phyloP scores from a whole-genome alignment of 2,329 filamentous ascomycete species.

The Aspergillus sp. region DNA sequence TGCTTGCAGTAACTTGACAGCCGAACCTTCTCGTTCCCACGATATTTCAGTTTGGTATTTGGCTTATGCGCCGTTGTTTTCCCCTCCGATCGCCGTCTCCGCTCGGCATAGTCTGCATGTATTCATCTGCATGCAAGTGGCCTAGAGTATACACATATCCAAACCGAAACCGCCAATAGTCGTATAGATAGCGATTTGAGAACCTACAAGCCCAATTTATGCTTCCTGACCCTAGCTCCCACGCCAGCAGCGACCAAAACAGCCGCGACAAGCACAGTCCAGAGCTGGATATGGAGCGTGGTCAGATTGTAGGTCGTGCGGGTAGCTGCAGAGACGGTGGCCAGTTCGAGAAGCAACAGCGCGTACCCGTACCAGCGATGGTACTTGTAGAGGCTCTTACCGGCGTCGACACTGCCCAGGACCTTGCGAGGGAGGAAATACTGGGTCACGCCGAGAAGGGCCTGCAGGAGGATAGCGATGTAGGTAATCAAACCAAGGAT shows the following conservation, averaged over 20 bases:
- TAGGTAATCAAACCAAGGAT: conserved; percentile 73
- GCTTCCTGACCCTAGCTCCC: conserved; percentile 67
- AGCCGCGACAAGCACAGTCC: conserved; percentile 60
- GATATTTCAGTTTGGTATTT: too few relatives aligned
- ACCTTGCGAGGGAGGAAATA: conserved; percentile 59
- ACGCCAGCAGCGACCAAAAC: conserved; percentile 62
- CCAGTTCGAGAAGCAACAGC: conserved; percentile 59
- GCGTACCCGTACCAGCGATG: conserved; percentile 72
- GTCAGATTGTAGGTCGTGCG: conserved; percentile 64
- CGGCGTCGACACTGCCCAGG: conserved; percentile 69
- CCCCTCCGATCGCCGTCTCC: too few relatives aligned
- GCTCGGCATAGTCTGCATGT: too few relatives aligned
- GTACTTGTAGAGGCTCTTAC: conserved; percentile 82
- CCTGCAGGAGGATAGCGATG: conserved; percentile 61
- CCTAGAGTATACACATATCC: too few relatives aligned
- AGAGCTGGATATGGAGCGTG: conserved; percentile 62
- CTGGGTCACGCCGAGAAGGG: conserved; percentile 70
- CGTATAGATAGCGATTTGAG: too few relatives aligned
- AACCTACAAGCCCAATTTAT: conserved; percentile 58
- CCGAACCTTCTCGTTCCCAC: too few relatives aligned
- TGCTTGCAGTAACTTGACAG: too few relatives aligned
- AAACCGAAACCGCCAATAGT: too few relatives aligned
- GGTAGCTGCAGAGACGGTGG: conserved; percentile 65
- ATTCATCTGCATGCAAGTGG: too few relatives aligned
- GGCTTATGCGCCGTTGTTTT: too few relatives aligned